phyloP scores from a whole-genome alignment of 306 rosid species.

The Acacia acuminata region DNA sequence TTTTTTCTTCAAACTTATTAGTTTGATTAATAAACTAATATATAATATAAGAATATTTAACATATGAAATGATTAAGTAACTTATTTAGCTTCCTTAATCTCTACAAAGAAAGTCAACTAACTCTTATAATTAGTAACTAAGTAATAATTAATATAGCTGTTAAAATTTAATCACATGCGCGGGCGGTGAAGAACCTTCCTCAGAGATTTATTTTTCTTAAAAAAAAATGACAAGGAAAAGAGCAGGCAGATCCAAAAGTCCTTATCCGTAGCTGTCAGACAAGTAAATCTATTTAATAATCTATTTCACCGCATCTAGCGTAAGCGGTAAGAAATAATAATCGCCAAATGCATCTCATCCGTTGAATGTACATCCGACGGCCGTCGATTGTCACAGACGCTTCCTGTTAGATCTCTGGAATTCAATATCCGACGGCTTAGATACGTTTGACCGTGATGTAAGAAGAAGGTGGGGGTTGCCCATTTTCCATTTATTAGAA shows the following conservation, averaged over 20 bases:
- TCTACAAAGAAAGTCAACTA: too few relatives aligned
- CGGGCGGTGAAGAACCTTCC: not conserved
- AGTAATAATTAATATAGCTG: too few relatives aligned
- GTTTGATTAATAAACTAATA: too few relatives aligned
- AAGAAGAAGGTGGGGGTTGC: not conserved
- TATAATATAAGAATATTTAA: too few relatives aligned
- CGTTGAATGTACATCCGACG: not conserved
- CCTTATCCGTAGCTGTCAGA: not conserved
- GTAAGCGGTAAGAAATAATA: not conserved
- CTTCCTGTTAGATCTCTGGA: not conserved
- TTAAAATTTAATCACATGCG: not conserved
- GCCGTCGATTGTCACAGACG: not conserved
- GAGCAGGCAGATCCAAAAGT: not conserved
- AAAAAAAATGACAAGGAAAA: not conserved
- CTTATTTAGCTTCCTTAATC: too few relatives aligned
- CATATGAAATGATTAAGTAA: too few relatives aligned
- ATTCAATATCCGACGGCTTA: not conserved
- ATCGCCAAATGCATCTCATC: not conserved
- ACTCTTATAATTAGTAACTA: too few relatives aligned
- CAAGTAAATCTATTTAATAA: not conserved
- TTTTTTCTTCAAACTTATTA: too few relatives aligned
- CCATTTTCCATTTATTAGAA: not conserved
- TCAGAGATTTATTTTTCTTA: not conserved
- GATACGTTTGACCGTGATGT: not conserved
- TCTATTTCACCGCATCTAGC: not conserved